A percentile compares a stretch with the other conserved stretches of the same genome.
Conservation (phyloP, 352 stramenopile genomes). For the Peronosclerospora sorghi region DNA sequence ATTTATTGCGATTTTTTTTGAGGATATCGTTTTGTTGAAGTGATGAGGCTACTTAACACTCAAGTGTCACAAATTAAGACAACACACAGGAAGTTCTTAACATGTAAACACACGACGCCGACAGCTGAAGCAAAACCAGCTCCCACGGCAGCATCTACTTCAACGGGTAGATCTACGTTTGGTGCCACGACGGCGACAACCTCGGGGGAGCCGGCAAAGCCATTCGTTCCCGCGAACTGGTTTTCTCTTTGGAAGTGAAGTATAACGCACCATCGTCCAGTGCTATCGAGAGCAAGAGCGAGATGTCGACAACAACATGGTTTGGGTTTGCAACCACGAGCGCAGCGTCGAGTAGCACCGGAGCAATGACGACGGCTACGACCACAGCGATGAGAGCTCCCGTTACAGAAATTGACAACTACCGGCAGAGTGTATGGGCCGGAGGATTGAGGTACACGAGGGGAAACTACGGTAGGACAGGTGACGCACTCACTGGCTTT, state of each 20-base stretch:
- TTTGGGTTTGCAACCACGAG: constrained; percentile 24
- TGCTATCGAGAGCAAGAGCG: constrained; percentile 19
- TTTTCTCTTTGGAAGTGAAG: constrained; percentile 24
- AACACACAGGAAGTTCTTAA: neutral
- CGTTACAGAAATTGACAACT: constrained; percentile 42
- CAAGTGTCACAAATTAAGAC: no score
- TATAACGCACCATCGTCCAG: constrained; percentile 4
- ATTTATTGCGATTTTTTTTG: no score
- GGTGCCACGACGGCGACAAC: constrained; percentile 6
- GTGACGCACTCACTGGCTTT: no score
- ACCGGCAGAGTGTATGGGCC: constrained; percentile 75
- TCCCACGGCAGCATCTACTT: no score
- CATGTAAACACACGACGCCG: constrained; percentile 8
- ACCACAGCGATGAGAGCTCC: constrained; percentile 22
- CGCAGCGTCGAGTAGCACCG: constrained; percentile 6
- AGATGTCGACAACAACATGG: constrained; percentile 11
- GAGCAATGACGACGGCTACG: constrained; percentile 10
- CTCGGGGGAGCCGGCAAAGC: constrained; percentile 7
- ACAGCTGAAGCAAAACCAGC: neutral
- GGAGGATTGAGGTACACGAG: constrained; percentile 68
- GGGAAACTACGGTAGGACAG: no score
- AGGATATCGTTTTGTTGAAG: no score
- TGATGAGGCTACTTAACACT: no score
- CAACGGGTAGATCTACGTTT: constrained; percentile 22
- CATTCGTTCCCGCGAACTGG: constrained; percentile 5